Conservation (phyloP, 768 basidiomycete genomes). For the Cyathus striatus region DNA sequence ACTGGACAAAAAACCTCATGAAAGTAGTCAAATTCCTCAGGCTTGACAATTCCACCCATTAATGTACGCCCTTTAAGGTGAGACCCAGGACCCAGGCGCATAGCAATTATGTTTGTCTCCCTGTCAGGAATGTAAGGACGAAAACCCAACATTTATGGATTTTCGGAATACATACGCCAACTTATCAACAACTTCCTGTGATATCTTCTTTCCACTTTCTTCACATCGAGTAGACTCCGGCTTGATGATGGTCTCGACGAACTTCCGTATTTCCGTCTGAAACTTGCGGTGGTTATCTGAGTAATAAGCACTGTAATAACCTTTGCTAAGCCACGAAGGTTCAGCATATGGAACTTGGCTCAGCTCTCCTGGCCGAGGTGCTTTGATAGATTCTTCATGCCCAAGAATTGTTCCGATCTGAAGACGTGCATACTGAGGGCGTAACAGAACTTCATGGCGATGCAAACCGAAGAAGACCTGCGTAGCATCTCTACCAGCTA, state of each 20-base stretch:
- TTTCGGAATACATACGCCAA: slow-evolving; percentile 53
- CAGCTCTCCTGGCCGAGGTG: slow-evolving; percentile 53
- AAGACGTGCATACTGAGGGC: slow-evolving; percentile 67
- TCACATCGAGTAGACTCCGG: slow-evolving; percentile 78
- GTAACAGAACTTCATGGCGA: slow-evolving; percentile 71
- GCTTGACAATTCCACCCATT: slow-evolving; percentile 69
- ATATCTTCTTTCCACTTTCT: slow-evolving; percentile 81
- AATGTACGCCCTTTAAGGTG: slow-evolving; percentile 76
- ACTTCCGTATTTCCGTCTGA: slow-evolving; percentile 70
- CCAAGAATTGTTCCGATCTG: slow-evolving; percentile 62
- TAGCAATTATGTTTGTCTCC: slow-evolving; percentile 73
- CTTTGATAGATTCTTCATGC: slow-evolving; percentile 49
- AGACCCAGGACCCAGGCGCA: slow-evolving; percentile 89
- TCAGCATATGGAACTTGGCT: slow-evolving; percentile 83
- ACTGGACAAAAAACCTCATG: slow-evolving; percentile 72
- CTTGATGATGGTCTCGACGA: slow-evolving; percentile 69
- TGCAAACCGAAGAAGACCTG: slow-evolving; percentile 83
- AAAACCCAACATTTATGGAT: background rate
- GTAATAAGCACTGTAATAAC: slow-evolving; percentile 75
- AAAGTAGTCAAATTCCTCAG: slow-evolving; percentile 93
- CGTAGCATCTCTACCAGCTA: slow-evolving; percentile 79
- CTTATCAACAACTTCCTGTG: slow-evolving; percentile 80
- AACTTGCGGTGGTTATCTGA: slow-evolving; percentile 68
- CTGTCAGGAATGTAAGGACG: slow-evolving; percentile 28
- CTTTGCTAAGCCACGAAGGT: slow-evolving; percentile 70